Evolutionary conservation across 2,329 filamentous ascomycete species (phyloP).

Genomic region (Colletotrichum cereale): DNA sequence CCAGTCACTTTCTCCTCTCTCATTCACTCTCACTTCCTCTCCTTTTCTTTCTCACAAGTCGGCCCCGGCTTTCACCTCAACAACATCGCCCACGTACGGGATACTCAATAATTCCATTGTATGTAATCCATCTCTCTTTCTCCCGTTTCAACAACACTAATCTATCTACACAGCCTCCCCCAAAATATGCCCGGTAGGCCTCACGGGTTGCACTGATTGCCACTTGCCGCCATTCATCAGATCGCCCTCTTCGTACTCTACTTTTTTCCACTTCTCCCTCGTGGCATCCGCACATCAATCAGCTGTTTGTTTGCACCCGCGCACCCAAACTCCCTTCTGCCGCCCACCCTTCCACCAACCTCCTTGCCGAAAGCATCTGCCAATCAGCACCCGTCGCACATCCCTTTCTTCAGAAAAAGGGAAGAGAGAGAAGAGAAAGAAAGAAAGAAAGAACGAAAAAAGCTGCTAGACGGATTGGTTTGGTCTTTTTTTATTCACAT

Average conservation of each 20-base stretch:
- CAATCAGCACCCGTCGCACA: not conserved
- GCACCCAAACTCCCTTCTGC: not conserved
- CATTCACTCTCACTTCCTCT: not conserved
- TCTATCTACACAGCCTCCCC: constrained; percentile 11
- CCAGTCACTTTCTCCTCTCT: not conserved
- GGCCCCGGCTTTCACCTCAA: not conserved
- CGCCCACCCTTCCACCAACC: not conserved
- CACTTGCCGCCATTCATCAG: not conserved
- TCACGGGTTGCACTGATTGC: constrained; percentile 6
- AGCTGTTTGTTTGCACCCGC: constrained; percentile 24
- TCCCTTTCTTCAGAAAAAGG: not conserved
- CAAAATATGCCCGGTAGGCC: not conserved
- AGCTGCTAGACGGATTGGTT: not conserved
- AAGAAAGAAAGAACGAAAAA: not conserved
- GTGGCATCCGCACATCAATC: not conserved
- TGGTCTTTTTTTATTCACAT: not conserved
- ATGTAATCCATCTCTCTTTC: not conserved
- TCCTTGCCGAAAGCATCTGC: not conserved
- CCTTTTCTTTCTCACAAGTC: not conserved
- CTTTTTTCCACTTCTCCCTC: not conserved
- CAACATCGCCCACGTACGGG: not conserved
- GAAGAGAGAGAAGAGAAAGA: not conserved
- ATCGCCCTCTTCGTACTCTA: not conserved
- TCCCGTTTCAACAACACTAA: not conserved
- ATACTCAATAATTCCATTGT: not conserved